These are phyloP conservation scores for Talaromyces amestolkiae DNA, from an alignment of 2,329 filamentous ascomycete genomes.

Conservation along the genomic window DNA sequence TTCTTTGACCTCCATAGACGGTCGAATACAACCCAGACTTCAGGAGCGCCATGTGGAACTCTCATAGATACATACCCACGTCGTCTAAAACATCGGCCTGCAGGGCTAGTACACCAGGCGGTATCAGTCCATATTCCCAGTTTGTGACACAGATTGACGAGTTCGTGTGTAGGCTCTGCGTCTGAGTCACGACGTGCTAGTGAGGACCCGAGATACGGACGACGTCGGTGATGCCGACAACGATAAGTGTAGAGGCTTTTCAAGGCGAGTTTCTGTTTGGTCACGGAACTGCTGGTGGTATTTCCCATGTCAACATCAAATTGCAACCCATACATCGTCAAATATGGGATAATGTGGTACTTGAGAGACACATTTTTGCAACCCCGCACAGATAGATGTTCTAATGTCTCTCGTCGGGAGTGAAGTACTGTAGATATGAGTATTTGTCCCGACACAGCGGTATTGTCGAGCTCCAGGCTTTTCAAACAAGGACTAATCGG, in stretches of 20 bases:
- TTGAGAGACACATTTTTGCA: constrained; percentile 65
- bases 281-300: constrained; percentile 32
- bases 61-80: constrained; percentile 58
- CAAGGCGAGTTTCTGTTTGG: constrained; percentile 48
- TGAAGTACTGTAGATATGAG: constrained; percentile 56
- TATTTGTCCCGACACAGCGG: constrained; percentile 57
- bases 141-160: constrained; percentile 58
- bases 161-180: constrained; percentile 59
- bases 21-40: constrained; percentile 63
- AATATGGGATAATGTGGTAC: constrained; percentile 62
- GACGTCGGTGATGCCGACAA: constrained; percentile 60
- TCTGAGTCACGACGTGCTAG: constrained; percentile 57
- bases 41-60: constrained; percentile 53
- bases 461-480: constrained; percentile 61
- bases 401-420: constrained; percentile 53
- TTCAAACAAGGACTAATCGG: constrained; percentile 57
- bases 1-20: constrained; percentile 59
- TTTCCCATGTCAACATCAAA: constrained; percentile 46
- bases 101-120: constrained; percentile 60
- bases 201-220: constrained; percentile 58
- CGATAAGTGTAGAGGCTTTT: constrained; percentile 62
- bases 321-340: constrained; percentile 48
- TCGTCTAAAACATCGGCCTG: constrained; percentile 55
- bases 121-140: constrained; percentile 62
- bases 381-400: constrained; percentile 60